These are phyloP conservation scores for Pyrenochaeta sp. DNA, from an alignment of 2,329 filamentous ascomycete species.

Conservation along the genomic window DNA sequence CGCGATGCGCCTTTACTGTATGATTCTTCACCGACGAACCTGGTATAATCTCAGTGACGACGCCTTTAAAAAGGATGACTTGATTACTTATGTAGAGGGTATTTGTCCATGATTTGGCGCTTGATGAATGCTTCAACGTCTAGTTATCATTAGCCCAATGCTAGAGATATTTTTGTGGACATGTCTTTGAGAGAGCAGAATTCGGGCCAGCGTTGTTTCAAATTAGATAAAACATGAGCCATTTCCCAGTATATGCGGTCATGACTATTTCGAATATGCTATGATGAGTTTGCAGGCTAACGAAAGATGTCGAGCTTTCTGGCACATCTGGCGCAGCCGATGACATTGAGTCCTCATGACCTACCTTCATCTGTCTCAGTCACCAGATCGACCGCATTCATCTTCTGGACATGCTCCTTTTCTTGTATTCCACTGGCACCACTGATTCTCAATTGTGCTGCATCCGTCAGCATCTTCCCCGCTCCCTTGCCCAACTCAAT, in stretches of 20 bases:
- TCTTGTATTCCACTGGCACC: conserved; percentile 29
- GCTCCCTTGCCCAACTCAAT: conserved; percentile 75
- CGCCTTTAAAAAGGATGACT: not conserved
- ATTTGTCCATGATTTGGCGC: conserved; percentile 64
- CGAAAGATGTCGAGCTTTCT: not conserved
- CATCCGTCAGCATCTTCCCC: conserved; percentile 71
- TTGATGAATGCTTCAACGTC: conserved; percentile 78
- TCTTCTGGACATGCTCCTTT: conserved; percentile 69
- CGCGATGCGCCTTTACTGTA: conserved; percentile 74
- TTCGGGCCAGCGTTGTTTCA: too few relatives aligned
- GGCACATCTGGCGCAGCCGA: not conserved
- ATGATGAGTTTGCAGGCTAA: too few relatives aligned
- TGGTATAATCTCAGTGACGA: conserved; percentile 37
- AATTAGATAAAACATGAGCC: too few relatives aligned
- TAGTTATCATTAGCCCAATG: conserved; percentile 45
- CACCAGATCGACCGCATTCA: conserved; percentile 79
- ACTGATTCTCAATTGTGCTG: conserved; percentile 65
- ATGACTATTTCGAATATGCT: too few relatives aligned
- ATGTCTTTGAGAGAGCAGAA: too few relatives aligned
- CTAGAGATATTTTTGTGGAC: not conserved
- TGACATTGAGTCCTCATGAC: not conserved
- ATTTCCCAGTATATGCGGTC: too few relatives aligned
- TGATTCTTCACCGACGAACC: conserved; percentile 80
- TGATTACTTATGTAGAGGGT: conserved; percentile 71
- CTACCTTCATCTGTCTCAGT: conserved; percentile 78